Base-by-base conservation (phyloP, 805 yeast genomes). In the Pichia nakasei region DNA sequence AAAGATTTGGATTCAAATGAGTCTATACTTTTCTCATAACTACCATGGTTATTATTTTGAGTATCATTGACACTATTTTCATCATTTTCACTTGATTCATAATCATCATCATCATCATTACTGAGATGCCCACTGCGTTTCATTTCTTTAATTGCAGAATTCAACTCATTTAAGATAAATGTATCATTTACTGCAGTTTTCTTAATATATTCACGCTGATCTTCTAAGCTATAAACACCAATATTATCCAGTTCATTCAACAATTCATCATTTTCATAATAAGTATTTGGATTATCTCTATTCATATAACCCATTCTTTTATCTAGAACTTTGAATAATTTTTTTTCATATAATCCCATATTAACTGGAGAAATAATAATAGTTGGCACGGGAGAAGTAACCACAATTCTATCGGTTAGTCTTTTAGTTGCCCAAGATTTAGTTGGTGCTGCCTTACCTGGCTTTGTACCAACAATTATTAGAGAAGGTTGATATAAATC, bases 321-420 rank as follows among this genome's bases (percentile, higher is more conserved):
- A 37, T 55, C 55, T 35, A 67, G 38, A 9, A 61, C 57, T 15
- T 59, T 61, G 43, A 70, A 70, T 32, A 78, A 53, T 12, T 61
- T 53, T 4, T 50, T 46, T 54, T 79, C 84, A 60, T 74, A 80
- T n/a, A 60, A 49, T 37, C 66, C 65, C 76, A 77, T 69, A 44
- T 78, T 76, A 48, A 66, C 57, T 2, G 84, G 78, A 1, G 88
- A 84, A 0, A 77, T 81, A 39, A 81, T 73, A 21, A 82, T 69
- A n/a, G 78, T 73, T 0, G 89, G 88, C 15, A 80, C 70, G 4
- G 80, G 78, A 51, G 72, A 78, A 52, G 73, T 75, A 53, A 76
- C 78, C 24, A 82, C 82, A 38, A 81, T 65, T 39, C 85, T 64
- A 55, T 80, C 85, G 21, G 83, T 72, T 34, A 82, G 61, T 50